Evolutionary conservation across 2,329 filamentous ascomycete genomes (phyloP).

Genomic region (Sporothrix schenckii): DNA sequence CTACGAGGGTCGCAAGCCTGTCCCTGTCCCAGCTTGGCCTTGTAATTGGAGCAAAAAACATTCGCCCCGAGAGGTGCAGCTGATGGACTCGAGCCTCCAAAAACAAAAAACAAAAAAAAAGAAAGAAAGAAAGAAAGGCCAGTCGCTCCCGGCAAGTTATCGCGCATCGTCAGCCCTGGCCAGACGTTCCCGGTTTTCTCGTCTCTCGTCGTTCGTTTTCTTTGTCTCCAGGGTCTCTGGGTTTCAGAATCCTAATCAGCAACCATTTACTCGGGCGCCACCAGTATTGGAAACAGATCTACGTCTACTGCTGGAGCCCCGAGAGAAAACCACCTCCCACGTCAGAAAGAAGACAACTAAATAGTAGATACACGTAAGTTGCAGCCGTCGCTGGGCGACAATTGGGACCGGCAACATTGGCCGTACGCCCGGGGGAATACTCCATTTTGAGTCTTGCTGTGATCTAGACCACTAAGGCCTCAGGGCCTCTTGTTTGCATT

Average conservation of each 20-base stretch:
- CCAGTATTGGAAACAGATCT: neutral
- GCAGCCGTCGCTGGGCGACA: neutral
- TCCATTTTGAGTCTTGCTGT: neutral
- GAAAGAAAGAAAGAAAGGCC: too few species aligned
- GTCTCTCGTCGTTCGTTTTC: neutral
- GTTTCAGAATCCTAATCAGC: slow-evolving; percentile 8
- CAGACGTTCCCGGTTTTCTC: neutral
- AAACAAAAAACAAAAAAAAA: neutral
- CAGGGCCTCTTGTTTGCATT: too few species aligned
- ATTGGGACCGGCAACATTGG: neutral
- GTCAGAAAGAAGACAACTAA: neutral
- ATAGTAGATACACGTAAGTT: neutral
- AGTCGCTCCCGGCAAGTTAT: neutral
- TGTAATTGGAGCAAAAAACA: neutral
- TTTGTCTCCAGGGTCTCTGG: neutral
- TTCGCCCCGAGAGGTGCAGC: neutral
- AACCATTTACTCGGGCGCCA: slow-evolving; percentile 1
- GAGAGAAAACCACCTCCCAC: neutral
- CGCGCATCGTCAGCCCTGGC: neutral
- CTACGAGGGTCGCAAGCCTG: neutral
- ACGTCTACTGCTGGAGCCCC: neutral
- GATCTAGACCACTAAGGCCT: neutral
- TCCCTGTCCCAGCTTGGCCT: neutral
- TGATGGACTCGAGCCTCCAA: neutral
- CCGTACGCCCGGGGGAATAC: too few species aligned